Evolutionary conservation across 1,139 yeast species (phyloP), one percentile per base, ranked within the genome.

Genomic region (Lodderomyces theae): DNA sequence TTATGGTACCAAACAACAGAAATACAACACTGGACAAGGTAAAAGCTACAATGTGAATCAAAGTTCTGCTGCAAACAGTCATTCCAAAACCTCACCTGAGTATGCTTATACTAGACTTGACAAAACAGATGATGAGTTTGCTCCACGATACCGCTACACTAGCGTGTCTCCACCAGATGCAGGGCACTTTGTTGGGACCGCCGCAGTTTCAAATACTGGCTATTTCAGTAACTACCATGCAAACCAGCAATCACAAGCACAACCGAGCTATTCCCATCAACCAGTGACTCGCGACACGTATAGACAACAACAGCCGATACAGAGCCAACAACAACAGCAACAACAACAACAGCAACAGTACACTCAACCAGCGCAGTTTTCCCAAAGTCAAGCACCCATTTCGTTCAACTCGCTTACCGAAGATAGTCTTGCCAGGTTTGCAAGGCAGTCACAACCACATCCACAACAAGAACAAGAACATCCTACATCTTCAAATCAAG

Each of bases 371-470:
- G 24, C 15, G 10, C 12, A 31, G 4, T 5, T 31, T 12, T 33
- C 35, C 9, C 40, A 24, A 11, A 31, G 15, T 15, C 18, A 35
- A 26, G 35, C 17, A 12, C 42, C 39, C 4, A 35, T 40, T 23
- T 34, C 43, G 3, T 37, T 40, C 22, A 34, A 28, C 23, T 34
- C 38, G 34, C 32, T 40, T n/a, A 26, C 43, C 6, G 38, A 37
- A 22, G 43, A 40, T 5, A 40, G 40, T 34, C 40, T 40, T 34
- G 35, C 40, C 13, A 29, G 40, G 10, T 40, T 28, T 8, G 4
- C n/a, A 3, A 28, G 23, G 16, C 45, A 35, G 6, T 35, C 26
- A 15, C 41, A 38, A 38, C 41, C 24, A 11, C 45, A 35, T 7
- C 37, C 26, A 15, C 41, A 38, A 38, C 41, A 28, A 11, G 38